Percentiles rank a stretch among this genome's conserved stretches.
Conservation (phyloP, 2,329 filamentous ascomycete genomes). For the Talaromyces islandicus region DNA sequence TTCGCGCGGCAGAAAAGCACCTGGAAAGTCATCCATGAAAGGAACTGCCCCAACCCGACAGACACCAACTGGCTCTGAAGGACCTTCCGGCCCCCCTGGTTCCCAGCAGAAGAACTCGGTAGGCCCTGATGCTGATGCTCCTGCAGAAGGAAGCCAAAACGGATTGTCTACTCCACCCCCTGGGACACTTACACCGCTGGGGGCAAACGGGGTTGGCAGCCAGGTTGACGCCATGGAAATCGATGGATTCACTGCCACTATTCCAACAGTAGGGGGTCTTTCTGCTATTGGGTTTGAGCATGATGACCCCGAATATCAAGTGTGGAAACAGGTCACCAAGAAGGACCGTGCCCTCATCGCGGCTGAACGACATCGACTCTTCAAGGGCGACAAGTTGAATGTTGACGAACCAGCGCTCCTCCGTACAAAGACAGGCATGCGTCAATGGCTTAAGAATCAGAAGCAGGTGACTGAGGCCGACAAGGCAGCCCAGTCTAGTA, state of each 20-base stretch:
- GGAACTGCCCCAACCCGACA: constrained; percentile 60
- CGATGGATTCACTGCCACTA: constrained; percentile 62
- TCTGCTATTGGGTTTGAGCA: constrained; percentile 71
- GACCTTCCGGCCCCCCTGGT: constrained; percentile 56
- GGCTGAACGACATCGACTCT: constrained; percentile 78
- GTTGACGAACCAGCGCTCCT: constrained; percentile 80
- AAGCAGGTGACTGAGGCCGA: constrained; percentile 58
- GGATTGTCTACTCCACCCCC: constrained; percentile 79
- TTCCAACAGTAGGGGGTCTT: constrained; percentile 62
- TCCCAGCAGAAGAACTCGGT: constrained; percentile 45
- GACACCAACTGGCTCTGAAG: constrained; percentile 69
- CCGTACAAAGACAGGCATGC: constrained; percentile 80
- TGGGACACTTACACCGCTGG: constrained; percentile 70
- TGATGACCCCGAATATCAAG: constrained; percentile 86
- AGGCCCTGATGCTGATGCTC: constrained; percentile 66
- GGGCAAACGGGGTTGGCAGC: constrained; percentile 65
- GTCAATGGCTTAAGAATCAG: constrained; percentile 75
- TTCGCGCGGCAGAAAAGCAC: constrained; percentile 83
- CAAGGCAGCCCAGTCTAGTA: constrained; percentile 38
- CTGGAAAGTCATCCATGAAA: constrained; percentile 70
- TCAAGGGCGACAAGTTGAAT: constrained; percentile 79
- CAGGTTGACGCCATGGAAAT: constrained; percentile 83
- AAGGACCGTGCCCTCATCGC: constrained; percentile 84
- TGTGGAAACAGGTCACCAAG: constrained; percentile 98
- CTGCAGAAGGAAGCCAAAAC: constrained; percentile 69